Conservation (phyloP, 176 grass and related monocot species). For the Hordeum marinum region DNA sequence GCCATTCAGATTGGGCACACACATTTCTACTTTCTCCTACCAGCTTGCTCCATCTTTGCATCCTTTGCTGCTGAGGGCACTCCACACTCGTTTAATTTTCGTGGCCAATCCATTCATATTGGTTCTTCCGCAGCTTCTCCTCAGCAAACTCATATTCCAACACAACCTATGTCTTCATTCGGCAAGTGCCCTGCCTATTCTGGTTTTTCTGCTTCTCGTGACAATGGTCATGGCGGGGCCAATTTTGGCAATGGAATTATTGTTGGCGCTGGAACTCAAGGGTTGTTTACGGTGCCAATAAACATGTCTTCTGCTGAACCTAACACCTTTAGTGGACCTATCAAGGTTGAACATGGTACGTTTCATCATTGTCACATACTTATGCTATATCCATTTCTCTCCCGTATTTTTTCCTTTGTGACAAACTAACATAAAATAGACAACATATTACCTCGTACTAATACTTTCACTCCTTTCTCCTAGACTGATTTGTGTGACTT, state of each 20-base stretch:
- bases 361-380: neutral
- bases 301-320: slow-evolving; percentile 17
- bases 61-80: neutral
- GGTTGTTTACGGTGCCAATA: neutral
- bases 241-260: neutral
- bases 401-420: neutral
- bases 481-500: neutral
- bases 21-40: slow-evolving; percentile 76
- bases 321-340: neutral
- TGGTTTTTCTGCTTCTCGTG: neutral
- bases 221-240: neutral
- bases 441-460: too few relatives aligned
- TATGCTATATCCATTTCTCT: neutral
- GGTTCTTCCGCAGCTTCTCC: slow-evolving; percentile 14
- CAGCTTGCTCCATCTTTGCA: slow-evolving; percentile 29
- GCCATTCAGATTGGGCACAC: slow-evolving; percentile 56
- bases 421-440: neutral
- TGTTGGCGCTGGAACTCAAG: neutral
- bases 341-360: neutral
- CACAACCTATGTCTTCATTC: neutral
- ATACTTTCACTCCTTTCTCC: neutral
- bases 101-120: neutral
- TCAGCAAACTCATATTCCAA: neutral
- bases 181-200: neutral
- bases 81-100: neutral